Base-by-base conservation (phyloP, 257 asterid genomes). In the Primulina huaijiensis region DNA sequence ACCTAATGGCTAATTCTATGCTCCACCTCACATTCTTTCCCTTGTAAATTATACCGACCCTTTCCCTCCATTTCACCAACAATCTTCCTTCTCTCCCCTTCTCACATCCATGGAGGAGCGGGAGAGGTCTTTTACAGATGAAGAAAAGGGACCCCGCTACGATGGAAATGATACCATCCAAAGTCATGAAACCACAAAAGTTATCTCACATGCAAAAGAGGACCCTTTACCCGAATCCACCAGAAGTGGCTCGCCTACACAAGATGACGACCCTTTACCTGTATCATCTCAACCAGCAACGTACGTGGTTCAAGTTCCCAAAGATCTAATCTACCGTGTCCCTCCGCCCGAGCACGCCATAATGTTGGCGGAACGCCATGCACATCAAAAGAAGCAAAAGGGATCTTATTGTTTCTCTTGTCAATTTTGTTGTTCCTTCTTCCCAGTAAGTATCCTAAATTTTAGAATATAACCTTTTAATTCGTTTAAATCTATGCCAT, bases 221-320 rank as follows among this genome's bases (percentile, higher is more conserved):
- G 60, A 37, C 9, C 27, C 29, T 5, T 6, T 62, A 62, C 16
- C 37, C 58, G 60, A 46, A 46, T 46, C 8, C 17, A 33, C 34
- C n/a, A 34, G 50, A 33, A 46, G n/a, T 19, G 10, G 27, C 7
- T 34, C 64, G 3, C 10, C 57, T 2, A 12, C 57, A 11, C 4
- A 16, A 30, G 27, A 65, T 23, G 31, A 52, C 61, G 59, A 58
- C 30, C 69, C 57, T 19, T 29, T 31, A 25, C 72, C 70, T 8
- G 55, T 53, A 37, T 65, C 79, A 0, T 31, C 78, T 4, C 65
- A 23, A n/a, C 11, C 81, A 0, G 75, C 84, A 21, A 84, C 84
- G 1, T 84, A 81, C 11, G 67, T 81, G 5, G 82, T 84, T 6
- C 88, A 77, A 72, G 80, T 81, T 31, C 86, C 83, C 0, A 81